Evolutionary conservation across 768 basidiomycete genomes (phyloP).

Genomic region (Lactarius evosmus): DNA sequence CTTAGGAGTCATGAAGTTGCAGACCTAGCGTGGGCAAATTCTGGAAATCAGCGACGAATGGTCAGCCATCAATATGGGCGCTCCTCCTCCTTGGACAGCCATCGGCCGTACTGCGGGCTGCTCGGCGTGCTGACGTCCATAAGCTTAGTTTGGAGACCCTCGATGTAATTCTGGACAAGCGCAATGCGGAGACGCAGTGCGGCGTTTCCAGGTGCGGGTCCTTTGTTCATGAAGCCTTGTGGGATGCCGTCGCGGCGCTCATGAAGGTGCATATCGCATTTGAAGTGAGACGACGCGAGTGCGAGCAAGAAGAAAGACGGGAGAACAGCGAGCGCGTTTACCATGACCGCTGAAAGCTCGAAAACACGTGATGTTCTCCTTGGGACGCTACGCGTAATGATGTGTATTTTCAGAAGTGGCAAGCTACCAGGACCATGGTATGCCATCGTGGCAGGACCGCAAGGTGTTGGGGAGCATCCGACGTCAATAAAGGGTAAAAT

Average conservation of each 20-base stretch:
- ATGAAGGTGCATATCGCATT: slow-evolving; percentile 5
- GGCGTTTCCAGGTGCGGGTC: slow-evolving; percentile 10
- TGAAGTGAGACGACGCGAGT: neutral
- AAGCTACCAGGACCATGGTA: neutral
- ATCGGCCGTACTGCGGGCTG: slow-evolving; percentile 10
- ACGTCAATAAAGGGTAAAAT: too few species aligned
- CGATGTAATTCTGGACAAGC: slow-evolving; percentile 1
- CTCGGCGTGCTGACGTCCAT: slow-evolving; percentile 1
- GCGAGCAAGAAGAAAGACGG: neutral
- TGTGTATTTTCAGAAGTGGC: neutral
- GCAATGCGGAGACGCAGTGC: slow-evolving; percentile 7
- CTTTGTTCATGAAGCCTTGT: slow-evolving; percentile 7
- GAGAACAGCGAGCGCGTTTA: neutral
- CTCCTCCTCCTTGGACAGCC: slow-evolving; percentile 14
- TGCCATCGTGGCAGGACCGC: neutral
- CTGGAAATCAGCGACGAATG: neutral
- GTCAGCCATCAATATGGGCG: neutral
- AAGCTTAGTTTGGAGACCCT: slow-evolving; percentile 4
- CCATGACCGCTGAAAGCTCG: neutral
- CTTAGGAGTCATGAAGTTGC: slow-evolving; percentile 25
- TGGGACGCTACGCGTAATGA: neutral
- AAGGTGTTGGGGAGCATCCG: too few species aligned
- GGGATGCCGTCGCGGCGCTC: slow-evolving; percentile 5
- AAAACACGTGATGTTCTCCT: neutral
- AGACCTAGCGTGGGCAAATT: slow-evolving; percentile 18